Evolutionary conservation across 257 asterid genomes (phyloP), one percentile per base, ranked within the genome.

Genomic region (Striga asiatica): DNA sequence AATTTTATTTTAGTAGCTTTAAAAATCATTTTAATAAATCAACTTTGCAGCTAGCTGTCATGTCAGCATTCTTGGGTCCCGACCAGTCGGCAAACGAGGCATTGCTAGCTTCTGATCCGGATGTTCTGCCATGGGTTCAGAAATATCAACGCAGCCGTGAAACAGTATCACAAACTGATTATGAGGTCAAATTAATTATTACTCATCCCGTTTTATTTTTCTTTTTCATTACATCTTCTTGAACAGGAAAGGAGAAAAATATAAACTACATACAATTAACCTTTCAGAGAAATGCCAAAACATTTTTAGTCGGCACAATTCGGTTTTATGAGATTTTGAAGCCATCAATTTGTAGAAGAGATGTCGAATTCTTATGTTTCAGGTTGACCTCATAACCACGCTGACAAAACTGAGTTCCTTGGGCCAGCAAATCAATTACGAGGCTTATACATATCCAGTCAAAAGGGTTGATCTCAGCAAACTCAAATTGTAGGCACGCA

Each of bases 71-170:
- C 73, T 70, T 91, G 71, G 98, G 97, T 50, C 95, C 95, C 3
- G 95, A 91, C 64, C 98, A 87, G 68, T 76, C 76, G 42, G 93
- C 85, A 43, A 87, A 89, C 0, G 98, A 91, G 74, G 77, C 78
- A 41, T 47, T 71, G 22, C 85, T 91, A 2, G 94, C 93, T 25
- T 60, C 73, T 2, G 98, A 91, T 67, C 85, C 96, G 12, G 88
- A 91, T 28, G 97, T 91, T 41, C 34, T 55, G 32, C 94, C 95
- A 11, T 91, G 97, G 98, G 76, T 91, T 71, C 84, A 82, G 73
- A 91, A 91, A 70, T 91, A 91, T 81, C 97, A 87, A 64, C 84
- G 95, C 22, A 91, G 98, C 71, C 83, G 95, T 48, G 98, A 91
- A 72, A 91, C 97, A 1, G 95, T 87, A 1, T 91, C 98, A 27